These are phyloP conservation scores for Xylaria sp. DNA, from an alignment of 2,329 filamentous ascomycete genomes.

Conservation along the genomic window DNA sequence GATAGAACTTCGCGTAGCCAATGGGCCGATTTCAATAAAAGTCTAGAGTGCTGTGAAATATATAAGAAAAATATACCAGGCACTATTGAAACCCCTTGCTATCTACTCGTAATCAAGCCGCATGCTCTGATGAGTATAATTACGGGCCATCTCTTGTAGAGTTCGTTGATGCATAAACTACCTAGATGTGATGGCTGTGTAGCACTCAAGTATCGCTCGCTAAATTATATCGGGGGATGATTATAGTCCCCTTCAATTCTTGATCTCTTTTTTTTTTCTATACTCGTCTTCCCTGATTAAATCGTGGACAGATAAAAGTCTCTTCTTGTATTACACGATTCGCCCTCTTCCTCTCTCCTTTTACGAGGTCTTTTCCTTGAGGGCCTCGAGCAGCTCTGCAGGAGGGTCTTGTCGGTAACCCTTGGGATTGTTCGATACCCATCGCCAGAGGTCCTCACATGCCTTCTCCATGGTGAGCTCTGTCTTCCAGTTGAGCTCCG, in stretches of 20 bases:
- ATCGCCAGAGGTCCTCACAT: slow-evolving; percentile 93
- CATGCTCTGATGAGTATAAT: neutral
- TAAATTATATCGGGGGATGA: neutral
- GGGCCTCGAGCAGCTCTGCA: slow-evolving; percentile 75
- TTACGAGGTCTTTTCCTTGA: slow-evolving; percentile 58
- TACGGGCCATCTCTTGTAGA: neutral
- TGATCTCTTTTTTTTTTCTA: slow-evolving; percentile 21
- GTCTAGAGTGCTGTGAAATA: no score
- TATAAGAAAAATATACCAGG: no score
- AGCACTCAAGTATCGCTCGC: slow-evolving; percentile 13
- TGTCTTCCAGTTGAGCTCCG: slow-evolving; percentile 92
- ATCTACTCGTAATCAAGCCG: neutral
- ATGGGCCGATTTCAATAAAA: no score
- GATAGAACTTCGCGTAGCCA: no score
- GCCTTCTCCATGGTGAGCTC: slow-evolving; percentile 91
- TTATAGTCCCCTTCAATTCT: slow-evolving; percentile 5
- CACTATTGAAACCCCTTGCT: neutral
- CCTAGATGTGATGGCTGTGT: neutral
- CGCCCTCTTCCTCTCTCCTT: slow-evolving; percentile 12
- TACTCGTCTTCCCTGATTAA: slow-evolving; percentile 22
- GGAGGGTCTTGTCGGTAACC: slow-evolving; percentile 95
- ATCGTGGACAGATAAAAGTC: slow-evolving; percentile 7
- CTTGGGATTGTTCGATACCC: slow-evolving; percentile 96
- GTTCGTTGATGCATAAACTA: neutral
- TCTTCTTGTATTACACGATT: neutral